These are phyloP conservation scores for Tylopilus sp. DNA, from an alignment of 1,284 basidiomycete genomes.

Conservation along the genomic window DNA sequence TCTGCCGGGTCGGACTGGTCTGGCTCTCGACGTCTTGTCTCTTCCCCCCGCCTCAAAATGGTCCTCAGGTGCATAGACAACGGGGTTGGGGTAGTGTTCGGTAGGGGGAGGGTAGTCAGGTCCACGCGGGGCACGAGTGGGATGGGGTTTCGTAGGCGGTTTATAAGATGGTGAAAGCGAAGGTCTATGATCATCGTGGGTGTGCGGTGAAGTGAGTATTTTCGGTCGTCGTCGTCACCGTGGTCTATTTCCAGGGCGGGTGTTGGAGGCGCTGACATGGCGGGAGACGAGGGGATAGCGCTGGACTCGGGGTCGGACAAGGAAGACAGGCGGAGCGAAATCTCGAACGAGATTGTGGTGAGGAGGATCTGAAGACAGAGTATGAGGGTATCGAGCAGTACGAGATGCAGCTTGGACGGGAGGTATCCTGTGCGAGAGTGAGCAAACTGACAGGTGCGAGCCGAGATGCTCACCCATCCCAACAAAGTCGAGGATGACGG, in stretches of 20 bases:
- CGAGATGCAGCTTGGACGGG: constrained; percentile 59
- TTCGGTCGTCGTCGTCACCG: constrained; percentile 18
- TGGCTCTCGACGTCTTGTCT: constrained; percentile 34
- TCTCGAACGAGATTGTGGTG: constrained; percentile 64
- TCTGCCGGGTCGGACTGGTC: constrained; percentile 32
- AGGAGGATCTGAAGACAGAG: constrained; percentile 61
- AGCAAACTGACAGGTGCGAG: constrained; percentile 8
- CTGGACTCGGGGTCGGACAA: constrained; percentile 28
- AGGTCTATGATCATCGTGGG: constrained; percentile 59
- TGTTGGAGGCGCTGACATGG: constrained; percentile 19
- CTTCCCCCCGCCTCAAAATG: constrained; percentile 46
- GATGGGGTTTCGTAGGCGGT: constrained; percentile 52
- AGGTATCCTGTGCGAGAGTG: constrained; percentile 43
- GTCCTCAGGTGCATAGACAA: constrained; percentile 49
- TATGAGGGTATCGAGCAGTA: constrained; percentile 63
- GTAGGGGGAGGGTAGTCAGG: constrained; percentile 49
- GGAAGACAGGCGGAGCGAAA: constrained; percentile 36
- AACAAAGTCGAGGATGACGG: constrained; percentile 70
- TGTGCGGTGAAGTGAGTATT: constrained; percentile 21
- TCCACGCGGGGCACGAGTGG: constrained; percentile 36
- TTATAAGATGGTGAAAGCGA: constrained; percentile 47
- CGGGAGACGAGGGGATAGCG: constrained; percentile 25
- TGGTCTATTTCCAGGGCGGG: constrained; percentile 27
- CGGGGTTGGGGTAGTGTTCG: constrained; percentile 55
- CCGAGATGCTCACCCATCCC: constrained; percentile 56